These are phyloP conservation scores for Sugiyamaella novakii DNA, from an alignment of 1,139 yeast genomes.

Conservation along the genomic window DNA sequence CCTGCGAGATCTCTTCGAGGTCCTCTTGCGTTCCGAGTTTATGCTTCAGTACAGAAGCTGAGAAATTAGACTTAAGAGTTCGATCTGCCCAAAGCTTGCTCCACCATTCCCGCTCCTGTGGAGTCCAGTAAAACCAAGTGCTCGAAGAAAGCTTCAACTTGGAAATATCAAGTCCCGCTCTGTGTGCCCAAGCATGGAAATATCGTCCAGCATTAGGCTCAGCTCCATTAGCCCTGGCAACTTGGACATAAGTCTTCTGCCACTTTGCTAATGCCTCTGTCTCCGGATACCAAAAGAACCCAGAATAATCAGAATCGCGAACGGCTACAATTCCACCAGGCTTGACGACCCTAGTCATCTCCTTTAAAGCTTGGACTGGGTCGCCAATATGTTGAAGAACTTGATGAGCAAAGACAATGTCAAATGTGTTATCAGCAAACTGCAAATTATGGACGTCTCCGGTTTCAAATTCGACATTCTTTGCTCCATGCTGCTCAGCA, in stretches of 20 bases:
- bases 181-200: constrained; percentile 27
- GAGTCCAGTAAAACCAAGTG: constrained; percentile 33
- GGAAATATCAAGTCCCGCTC: constrained; percentile 29
- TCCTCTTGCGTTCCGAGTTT: constrained; percentile 28
- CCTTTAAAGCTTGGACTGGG: constrained; percentile 39
- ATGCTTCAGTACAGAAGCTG: constrained; percentile 25
- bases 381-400: constrained; percentile 46
- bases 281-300: constrained; percentile 33
- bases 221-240: constrained; percentile 33
- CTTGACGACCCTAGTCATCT: constrained; percentile 36
- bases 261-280: constrained; percentile 25
- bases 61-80: constrained; percentile 29
- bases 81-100: constrained; percentile 35
- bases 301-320: constrained; percentile 42
- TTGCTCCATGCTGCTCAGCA: constrained; percentile 27
- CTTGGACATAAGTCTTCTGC: constrained; percentile 26
- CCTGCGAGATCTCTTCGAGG: constrained; percentile 27
- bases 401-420: constrained; percentile 47
- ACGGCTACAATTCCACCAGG: constrained; percentile 39
- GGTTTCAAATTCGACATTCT: constrained; percentile 39
- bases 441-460: constrained; percentile 45
- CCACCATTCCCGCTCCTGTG: constrained; percentile 33
- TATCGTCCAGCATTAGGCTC: constrained; percentile 33
- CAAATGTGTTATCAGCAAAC: constrained; percentile 46
- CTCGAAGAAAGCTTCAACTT: constrained; percentile 24